Evolutionary conservation across 805 yeast species (phyloP), one percentile per base, ranked within the genome.

Genomic region (Starmera quercuum): DNA sequence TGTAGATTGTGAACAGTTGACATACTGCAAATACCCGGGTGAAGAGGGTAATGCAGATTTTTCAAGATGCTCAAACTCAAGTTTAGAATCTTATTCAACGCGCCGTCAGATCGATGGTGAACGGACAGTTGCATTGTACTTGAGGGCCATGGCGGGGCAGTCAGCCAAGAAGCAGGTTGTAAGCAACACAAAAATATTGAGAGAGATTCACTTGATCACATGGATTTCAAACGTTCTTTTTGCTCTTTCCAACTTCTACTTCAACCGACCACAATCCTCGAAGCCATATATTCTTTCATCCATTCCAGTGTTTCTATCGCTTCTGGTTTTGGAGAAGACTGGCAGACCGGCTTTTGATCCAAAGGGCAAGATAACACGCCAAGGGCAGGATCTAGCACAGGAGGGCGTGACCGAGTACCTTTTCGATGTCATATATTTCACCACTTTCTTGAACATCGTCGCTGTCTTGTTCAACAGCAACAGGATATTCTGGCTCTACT

Each of bases 131-230:
- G n/a, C n/a, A 21, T 21, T 21, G 23, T 8, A 8, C 8, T 21
- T 11, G 11, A 21, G 8, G 11, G 13, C 26, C 6, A 75, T 75
- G 82, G 81, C 79, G 5, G 74, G 80, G 4, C 69, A 66, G 40
- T 68, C 80, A 31, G 54, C 64, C 12, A 75, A 75, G 57, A 75
- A 73, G 41, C 68, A 64, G 27, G 81, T 76, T 1, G 45, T 53
- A 0, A 42, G 61, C 36, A 70, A 70, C 39, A 41, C 46, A 10
- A 50, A 57, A 30, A 54, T 62, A 9, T 55, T 70, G 29, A 54
- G 58, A 31, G 64, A 67, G 37, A 56, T 66, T 17, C 68, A 65
- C 34, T 7, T 47, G 3, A 41, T 59, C 7, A 45, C 65, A 8
- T 41, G 55, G 27, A 26, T 27, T 0, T 39, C 63, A 5, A 47